Evolutionary conservation across 345 rosid species (phyloP).

Genomic region (Eucalyptus polyanthemos): DNA sequence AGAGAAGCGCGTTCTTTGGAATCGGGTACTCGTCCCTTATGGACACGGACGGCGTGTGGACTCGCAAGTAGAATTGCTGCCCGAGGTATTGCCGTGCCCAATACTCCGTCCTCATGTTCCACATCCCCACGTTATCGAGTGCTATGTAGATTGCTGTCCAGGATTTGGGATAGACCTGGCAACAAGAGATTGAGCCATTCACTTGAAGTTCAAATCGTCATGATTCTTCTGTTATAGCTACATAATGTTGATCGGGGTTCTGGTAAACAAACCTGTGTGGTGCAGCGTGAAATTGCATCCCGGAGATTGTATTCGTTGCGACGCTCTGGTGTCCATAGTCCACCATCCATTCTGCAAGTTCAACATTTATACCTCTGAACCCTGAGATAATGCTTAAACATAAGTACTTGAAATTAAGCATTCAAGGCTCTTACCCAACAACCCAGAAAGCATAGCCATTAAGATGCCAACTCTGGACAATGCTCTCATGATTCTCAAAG

Average conservation of each 20-base stretch:
- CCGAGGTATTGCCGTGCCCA: slow-evolving; percentile 96
- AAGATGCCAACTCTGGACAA: slow-evolving; percentile 78
- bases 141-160: slow-evolving; percentile 88
- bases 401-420: not conserved
- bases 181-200: not conserved
- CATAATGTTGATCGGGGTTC: not conserved
- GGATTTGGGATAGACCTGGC: slow-evolving; percentile 86
- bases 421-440: slow-evolving; percentile 48
- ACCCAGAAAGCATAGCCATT: slow-evolving; percentile 82
- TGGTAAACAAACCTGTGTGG: slow-evolving; percentile 29
- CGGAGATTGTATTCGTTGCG: slow-evolving; percentile 61
- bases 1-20: slow-evolving; percentile 68
- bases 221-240: not conserved
- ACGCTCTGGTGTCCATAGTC: slow-evolving; percentile 52
- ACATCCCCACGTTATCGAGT: slow-evolving; percentile 90
- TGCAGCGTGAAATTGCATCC: slow-evolving; percentile 72
- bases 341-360: slow-evolving; percentile 58
- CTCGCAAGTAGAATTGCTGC: slow-evolving; percentile 77
- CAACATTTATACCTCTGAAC: not conserved
- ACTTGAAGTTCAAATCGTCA: not conserved
- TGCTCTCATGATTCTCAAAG: slow-evolving; percentile 60
- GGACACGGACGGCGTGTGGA: slow-evolving; percentile 37
- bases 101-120: slow-evolving; percentile 78
- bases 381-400: not conserved
- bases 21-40: slow-evolving; percentile 60